Evolutionary conservation across 208 protist species (phyloP).

Genomic region (Leishmania aethiopica): DNA sequence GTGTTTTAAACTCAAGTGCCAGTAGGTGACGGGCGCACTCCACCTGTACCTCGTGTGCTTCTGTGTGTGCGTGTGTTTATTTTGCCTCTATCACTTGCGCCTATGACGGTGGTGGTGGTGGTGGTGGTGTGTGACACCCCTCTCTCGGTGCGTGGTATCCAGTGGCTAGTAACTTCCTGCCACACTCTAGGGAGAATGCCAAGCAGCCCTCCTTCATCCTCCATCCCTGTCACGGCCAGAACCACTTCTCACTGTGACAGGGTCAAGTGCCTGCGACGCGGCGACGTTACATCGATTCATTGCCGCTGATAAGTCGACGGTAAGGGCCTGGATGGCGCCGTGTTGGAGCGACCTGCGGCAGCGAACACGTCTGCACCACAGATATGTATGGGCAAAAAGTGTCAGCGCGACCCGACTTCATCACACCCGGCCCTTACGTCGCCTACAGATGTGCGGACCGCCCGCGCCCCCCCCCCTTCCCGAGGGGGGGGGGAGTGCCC

Average conservation of each 20-base stretch:
- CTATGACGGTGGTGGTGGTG: no score
- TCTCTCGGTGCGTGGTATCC: no score
- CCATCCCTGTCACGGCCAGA: background rate
- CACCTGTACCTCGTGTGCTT: no score
- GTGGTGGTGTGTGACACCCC: no score
- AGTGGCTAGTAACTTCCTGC: no score
- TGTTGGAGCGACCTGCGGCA: background rate
- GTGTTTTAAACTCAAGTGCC: background rate
- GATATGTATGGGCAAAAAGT: background rate
- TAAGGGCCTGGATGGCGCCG: background rate
- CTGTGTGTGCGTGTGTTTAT: no score
- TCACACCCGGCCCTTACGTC: background rate
- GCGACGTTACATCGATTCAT: background rate
- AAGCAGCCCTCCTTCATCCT: background rate
- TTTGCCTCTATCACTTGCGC: no score
- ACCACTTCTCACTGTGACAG: background rate
- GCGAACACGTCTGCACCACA: background rate
- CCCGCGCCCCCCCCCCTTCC: background rate
- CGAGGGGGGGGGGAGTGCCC: background rate
- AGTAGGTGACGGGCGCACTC: no score
- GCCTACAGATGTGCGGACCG: background rate
- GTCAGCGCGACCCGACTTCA: background rate
- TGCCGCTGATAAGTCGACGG: background rate
- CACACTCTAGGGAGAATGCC: background rate
- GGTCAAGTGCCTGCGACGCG: background rate